phyloP scores from a whole-genome alignment of 2,329 filamentous ascomycete genomes.

The Chaetomium sp. region DNA sequence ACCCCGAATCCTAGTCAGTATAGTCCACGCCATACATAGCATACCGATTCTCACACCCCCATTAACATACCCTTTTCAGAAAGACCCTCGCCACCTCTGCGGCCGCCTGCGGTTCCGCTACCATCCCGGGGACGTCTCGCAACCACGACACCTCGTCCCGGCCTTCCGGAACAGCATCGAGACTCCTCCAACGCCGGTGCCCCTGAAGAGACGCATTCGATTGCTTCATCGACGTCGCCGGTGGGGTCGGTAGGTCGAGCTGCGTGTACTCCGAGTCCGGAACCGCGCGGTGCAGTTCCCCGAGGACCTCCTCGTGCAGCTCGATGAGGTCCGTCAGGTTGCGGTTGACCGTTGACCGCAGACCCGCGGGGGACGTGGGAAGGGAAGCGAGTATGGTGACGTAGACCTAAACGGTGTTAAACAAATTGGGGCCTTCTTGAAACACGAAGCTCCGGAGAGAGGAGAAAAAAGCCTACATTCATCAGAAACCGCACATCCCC shows the following conservation, averaged over 20 bases:
- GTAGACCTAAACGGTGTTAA: conserved; percentile 52
- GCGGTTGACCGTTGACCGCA: conserved; percentile 67
- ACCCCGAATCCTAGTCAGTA: background rate
- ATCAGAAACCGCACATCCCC: conserved; percentile 79
- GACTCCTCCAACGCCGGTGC: conserved; percentile 43
- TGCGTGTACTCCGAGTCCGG: conserved; percentile 61
- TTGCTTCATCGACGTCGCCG: background rate
- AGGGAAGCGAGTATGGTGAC: conserved; percentile 68
- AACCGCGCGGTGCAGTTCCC: conserved; percentile 63
- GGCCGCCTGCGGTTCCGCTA: conserved; percentile 52
- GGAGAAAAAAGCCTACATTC: conserved; percentile 52
- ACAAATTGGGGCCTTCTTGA: no score
- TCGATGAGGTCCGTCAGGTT: conserved; percentile 75
- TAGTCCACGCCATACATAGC: background rate
- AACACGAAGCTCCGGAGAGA: background rate
- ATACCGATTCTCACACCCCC: no score
- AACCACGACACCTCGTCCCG: conserved; percentile 36
- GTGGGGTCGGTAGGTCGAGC: conserved; percentile 27
- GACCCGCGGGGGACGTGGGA: conserved; percentile 55
- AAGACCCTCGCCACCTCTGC: conserved; percentile 58
- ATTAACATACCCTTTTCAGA: conserved; percentile 43
- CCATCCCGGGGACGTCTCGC: conserved; percentile 43
- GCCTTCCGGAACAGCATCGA: conserved; percentile 41
- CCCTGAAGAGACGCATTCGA: conserved; percentile 21
- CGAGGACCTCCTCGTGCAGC: conserved; percentile 75